phyloP scores from a whole-genome alignment of 176 grass and related monocot genomes.

The Saccharum spontaneum region DNA sequence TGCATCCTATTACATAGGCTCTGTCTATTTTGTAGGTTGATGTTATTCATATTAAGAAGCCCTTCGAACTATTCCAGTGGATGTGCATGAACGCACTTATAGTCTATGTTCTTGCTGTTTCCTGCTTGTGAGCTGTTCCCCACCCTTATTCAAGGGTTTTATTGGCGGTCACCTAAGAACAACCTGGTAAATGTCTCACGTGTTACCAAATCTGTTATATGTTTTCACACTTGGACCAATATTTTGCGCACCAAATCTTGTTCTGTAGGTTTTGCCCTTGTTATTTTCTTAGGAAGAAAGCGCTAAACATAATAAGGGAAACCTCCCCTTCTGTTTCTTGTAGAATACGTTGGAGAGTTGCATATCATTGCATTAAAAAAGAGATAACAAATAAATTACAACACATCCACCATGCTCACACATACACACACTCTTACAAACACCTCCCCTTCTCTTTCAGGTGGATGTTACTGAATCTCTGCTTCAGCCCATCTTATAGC shows the following conservation, averaged over 20 bases:
- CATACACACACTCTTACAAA: too few species aligned
- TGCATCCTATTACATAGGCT: not conserved
- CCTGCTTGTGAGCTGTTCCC: conserved; percentile 53
- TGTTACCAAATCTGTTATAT: not conserved
- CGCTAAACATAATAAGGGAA: not conserved
- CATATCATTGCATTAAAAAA: too few species aligned
- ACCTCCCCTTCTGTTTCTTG: not conserved
- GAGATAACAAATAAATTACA: too few species aligned
- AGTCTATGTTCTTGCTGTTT: conserved; percentile 55
- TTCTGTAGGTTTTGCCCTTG: not conserved
- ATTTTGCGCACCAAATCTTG: not conserved
- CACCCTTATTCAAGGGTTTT: conserved; percentile 39
- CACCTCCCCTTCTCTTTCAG: conserved; percentile 21
- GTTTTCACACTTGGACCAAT: not conserved
- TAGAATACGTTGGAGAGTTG: too few species aligned
- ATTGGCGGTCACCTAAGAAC: conserved; percentile 74
- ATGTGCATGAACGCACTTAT: conserved; percentile 91
- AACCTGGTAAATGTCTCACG: conserved; percentile 56
- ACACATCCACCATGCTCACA: too few species aligned
- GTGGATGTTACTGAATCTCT: conserved; percentile 64
- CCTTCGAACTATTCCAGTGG: conserved; percentile 85
- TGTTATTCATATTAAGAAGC: conserved; percentile 48
- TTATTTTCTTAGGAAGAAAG: not conserved
- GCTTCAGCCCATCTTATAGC: conserved; percentile 45
- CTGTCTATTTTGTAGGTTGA: conserved; percentile 54